Evolutionary conservation across 2,329 filamentous ascomycete species (phyloP).

Genomic region (Chaetomium globosum): DNA sequence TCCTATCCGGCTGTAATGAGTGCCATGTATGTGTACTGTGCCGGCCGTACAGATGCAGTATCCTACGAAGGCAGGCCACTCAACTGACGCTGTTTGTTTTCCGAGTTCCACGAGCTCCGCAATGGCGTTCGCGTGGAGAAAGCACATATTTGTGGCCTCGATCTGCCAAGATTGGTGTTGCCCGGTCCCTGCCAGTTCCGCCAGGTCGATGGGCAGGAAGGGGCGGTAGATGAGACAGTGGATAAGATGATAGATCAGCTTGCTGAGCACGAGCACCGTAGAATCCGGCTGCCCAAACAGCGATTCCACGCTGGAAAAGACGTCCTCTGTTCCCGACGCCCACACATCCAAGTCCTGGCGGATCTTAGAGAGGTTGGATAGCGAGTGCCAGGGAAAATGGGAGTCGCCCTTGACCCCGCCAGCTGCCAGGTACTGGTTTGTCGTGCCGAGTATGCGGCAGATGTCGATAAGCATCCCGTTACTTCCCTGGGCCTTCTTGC

Average conservation of each 20-base stretch:
- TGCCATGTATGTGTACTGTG: constrained; percentile 84
- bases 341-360: constrained; percentile 82
- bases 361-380: constrained; percentile 84
- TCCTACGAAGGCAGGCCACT: constrained; percentile 84
- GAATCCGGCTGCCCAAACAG: constrained; percentile 79
- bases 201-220: constrained; percentile 81
- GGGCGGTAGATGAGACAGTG: constrained; percentile 86
- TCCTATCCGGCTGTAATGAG: constrained; percentile 68
- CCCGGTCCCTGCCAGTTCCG: constrained; percentile 75
- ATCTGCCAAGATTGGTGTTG: constrained; percentile 94
- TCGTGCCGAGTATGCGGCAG: constrained; percentile 76
- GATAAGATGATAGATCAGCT: constrained; percentile 82
- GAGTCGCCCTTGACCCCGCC: constrained; percentile 87
- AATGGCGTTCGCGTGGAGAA: constrained; percentile 82
- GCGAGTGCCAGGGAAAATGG: constrained; percentile 86
- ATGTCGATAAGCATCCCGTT: constrained; percentile 84
- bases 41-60: constrained; percentile 86
- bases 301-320: constrained; percentile 73
- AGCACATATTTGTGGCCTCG: constrained; percentile 85
- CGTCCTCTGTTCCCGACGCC: constrained; percentile 78
- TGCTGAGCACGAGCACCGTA: constrained; percentile 77
- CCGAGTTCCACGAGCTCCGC: constrained; percentile 80
- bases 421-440: constrained; percentile 80
- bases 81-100: constrained; percentile 70
- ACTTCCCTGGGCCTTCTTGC: constrained; percentile 72